Conservation (phyloP, 257 asterid species). For the Plectranthus barbatus region DNA sequence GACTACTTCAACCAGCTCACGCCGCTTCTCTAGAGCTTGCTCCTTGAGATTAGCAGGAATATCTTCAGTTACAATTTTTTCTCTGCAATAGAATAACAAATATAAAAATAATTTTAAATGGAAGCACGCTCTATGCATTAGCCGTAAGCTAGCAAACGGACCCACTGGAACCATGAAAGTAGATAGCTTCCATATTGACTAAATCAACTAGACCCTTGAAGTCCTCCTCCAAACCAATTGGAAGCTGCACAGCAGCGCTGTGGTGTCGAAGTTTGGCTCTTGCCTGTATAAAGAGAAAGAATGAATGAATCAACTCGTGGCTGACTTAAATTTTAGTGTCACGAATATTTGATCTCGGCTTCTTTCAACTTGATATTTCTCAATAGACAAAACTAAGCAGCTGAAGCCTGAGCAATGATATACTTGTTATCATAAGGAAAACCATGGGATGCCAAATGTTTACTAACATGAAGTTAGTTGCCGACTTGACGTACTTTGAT, state of each 20-base stretch:
- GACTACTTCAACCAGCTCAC: slow-evolving; percentile 76
- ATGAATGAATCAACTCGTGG: slow-evolving; percentile 8
- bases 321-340: slow-evolving; percentile 3
- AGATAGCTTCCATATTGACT: slow-evolving; percentile 69
- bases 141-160: slow-evolving; percentile 35
- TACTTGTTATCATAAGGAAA: neutral
- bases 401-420: neutral
- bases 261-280: slow-evolving; percentile 96
- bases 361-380: neutral
- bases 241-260: slow-evolving; percentile 92
- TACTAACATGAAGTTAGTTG: slow-evolving; percentile 1
- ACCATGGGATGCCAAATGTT: neutral
- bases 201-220: slow-evolving; percentile 91
- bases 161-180: slow-evolving; percentile 92
- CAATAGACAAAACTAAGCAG: neutral
- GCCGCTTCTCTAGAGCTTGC: slow-evolving; percentile 71
- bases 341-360: neutral
- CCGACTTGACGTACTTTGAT: neutral
- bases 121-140: slow-evolving; percentile 3
- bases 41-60: slow-evolving; percentile 71
- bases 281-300: slow-evolving; percentile 43
- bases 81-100: slow-evolving; percentile 36
- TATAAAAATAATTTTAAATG: slow-evolving; percentile 2
- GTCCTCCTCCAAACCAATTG: slow-evolving; percentile 93
- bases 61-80: slow-evolving; percentile 62